A percentile compares a stretch with the other conserved stretches of the same genome.
phyloP scores from a whole-genome alignment of 2,329 filamentous ascomycete species.

The Alternaria novae-zelandiae region DNA sequence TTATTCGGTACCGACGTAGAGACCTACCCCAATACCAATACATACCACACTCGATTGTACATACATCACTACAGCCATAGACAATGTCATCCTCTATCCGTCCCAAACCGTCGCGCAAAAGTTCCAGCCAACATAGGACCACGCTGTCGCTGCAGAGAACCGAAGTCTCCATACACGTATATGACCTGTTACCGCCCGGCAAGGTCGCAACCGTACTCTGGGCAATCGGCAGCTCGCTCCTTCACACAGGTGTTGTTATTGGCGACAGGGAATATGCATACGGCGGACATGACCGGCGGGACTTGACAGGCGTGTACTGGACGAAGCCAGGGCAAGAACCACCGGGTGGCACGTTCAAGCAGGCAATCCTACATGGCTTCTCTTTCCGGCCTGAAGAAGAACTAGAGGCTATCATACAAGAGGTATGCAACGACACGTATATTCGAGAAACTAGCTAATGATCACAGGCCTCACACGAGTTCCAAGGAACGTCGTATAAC shows the following conservation, averaged over 20 bases:
- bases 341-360: conserved; percentile 77
- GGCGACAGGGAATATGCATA: conserved; percentile 83
- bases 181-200: conserved; percentile 78
- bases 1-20: conserved; percentile 9
- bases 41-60: conserved; percentile 6
- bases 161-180: conserved; percentile 77
- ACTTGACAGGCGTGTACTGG: conserved; percentile 82
- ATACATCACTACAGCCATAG: conserved; percentile 3
- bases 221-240: conserved; percentile 76
- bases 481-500: conserved; percentile 79
- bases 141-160: conserved; percentile 74
- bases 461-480: conserved; percentile 68
- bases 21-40: conserved; percentile 5
- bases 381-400: conserved; percentile 72
- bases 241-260: conserved; percentile 85
- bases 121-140: conserved; percentile 62
- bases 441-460: conserved; percentile 17
- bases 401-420: conserved; percentile 72
- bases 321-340: conserved; percentile 74
- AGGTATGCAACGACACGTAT: conserved; percentile 31
- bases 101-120: conserved; percentile 50
- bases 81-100: conserved; percentile 41
- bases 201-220: conserved; percentile 78
- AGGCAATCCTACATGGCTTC: conserved; percentile 79
- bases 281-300: conserved; percentile 75